Percentiles rank a stretch among this genome's conserved stretches.
Conservation (phyloP, 1,284 basidiomycete genomes). For the Tilletiopsis washingtonensis region DNA sequence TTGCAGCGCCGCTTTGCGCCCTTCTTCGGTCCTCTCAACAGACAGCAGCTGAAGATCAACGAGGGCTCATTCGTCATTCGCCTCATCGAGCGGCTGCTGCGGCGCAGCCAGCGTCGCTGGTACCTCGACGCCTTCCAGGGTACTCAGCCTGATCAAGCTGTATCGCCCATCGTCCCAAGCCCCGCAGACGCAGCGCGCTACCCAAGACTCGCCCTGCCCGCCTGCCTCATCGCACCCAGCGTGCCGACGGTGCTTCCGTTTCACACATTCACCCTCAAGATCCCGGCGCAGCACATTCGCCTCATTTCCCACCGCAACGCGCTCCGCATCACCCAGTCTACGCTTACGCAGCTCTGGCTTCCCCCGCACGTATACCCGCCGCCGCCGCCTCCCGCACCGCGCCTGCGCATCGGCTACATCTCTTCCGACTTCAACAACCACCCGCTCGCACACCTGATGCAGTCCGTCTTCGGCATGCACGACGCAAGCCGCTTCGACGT, state of each 20-base stretch:
- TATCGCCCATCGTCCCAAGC: neutral
- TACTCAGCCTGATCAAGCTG: neutral
- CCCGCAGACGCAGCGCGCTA: conserved; percentile 25
- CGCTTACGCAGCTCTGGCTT: conserved; percentile 54
- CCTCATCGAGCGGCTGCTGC: conserved; percentile 55
- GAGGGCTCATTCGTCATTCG: conserved; percentile 57
- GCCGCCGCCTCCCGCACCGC: conserved; percentile 53
- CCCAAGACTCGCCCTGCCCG: conserved; percentile 46
- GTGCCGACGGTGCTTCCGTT: conserved; percentile 58
- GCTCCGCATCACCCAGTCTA: conserved; percentile 54
- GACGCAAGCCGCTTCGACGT: conserved; percentile 53
- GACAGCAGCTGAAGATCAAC: conserved; percentile 45
- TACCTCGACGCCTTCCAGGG: conserved; percentile 49
- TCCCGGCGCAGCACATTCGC: conserved; percentile 53
- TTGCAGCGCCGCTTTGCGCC: conserved; percentile 49
- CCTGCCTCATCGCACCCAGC: conserved; percentile 49
- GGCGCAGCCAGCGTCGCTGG: conserved; percentile 54
- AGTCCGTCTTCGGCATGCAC: conserved; percentile 58
- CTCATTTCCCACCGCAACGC: conserved; percentile 59
- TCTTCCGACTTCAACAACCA: conserved; percentile 61
- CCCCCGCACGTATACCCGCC: conserved; percentile 54
- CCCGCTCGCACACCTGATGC: conserved; percentile 60
- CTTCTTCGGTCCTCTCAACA: conserved; percentile 48
- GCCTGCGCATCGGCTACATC: conserved; percentile 57
- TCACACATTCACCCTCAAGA: conserved; percentile 57